These are phyloP conservation scores for Penstemon eatonii DNA, from an alignment of 257 asterid species.

Conservation along the genomic window DNA sequence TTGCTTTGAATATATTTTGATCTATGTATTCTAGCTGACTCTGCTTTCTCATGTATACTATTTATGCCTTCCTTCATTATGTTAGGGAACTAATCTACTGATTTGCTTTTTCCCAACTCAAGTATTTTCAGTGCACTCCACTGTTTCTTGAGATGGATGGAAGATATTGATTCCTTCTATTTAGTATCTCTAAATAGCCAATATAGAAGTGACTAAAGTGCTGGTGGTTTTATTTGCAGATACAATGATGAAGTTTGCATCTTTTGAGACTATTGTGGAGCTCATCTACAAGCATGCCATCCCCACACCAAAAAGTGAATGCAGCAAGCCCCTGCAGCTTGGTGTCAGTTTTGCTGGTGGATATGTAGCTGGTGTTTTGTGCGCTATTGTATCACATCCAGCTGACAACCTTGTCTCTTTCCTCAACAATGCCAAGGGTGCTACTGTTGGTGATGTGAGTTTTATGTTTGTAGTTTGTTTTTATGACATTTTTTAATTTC, in stretches of 20 bases:
- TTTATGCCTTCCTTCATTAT: background rate
- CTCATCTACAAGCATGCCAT: conserved; percentile 66
- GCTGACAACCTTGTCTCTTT: conserved; percentile 91
- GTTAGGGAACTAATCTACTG: background rate
- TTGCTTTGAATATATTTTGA: background rate
- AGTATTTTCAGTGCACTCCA: background rate
- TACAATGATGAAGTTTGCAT: conserved; percentile 93
- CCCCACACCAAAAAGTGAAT: conserved; percentile 71
- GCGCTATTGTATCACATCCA: conserved; percentile 88
- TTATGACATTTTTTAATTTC: background rate
- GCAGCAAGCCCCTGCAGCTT: conserved; percentile 77
- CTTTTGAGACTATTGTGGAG: conserved; percentile 83
- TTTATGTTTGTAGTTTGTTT: conserved; percentile 6
- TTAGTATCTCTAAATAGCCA: background rate
- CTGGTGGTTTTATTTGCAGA: conserved; percentile 46
- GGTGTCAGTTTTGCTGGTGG: conserved; percentile 95
- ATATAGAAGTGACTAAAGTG: background rate
- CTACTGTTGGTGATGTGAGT: conserved; percentile 86
- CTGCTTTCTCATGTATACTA: background rate
- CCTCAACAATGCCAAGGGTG: conserved; percentile 93
- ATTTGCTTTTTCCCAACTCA: background rate
- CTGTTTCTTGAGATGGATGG: background rate
- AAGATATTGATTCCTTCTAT: background rate
- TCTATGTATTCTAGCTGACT: background rate
- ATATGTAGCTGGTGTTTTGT: conserved; percentile 78